phyloP scores from a whole-genome alignment of 176 grass and related monocot species.

The Eragrostis curvula region DNA sequence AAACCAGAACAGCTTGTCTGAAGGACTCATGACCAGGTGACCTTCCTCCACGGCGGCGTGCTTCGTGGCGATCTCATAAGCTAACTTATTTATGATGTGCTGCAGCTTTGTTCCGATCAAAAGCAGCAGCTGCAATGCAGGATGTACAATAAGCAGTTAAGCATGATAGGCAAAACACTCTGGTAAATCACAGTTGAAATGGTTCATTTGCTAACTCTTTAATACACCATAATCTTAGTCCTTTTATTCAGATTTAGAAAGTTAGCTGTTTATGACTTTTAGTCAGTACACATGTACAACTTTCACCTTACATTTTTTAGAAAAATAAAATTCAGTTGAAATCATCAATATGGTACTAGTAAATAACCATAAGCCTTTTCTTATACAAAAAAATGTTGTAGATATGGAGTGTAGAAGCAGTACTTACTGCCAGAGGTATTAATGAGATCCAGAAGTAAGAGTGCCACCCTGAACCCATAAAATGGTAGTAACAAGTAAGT shows the following conservation, averaged over 20 bases:
- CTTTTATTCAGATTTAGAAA: too few species aligned
- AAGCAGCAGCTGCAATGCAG: slow-evolving; percentile 59
- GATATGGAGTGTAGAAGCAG: background rate
- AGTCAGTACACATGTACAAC: too few species aligned
- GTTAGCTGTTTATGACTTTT: too few species aligned
- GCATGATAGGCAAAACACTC: too few species aligned
- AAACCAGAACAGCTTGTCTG: slow-evolving; percentile 82
- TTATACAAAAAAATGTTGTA: background rate
- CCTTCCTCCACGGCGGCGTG: slow-evolving; percentile 39
- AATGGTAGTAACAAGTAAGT: background rate
- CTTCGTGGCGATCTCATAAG: slow-evolving; percentile 66
- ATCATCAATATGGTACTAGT: too few species aligned
- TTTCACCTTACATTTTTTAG: too few species aligned
- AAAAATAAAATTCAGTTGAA: too few species aligned
- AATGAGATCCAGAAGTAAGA: slow-evolving; percentile 89
- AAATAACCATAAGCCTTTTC: too few species aligned
- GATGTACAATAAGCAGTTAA: background rate
- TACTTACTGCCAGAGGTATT: slow-evolving; percentile 66
- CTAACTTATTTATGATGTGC: slow-evolving; percentile 80
- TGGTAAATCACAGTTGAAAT: too few species aligned
- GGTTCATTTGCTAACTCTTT: too few species aligned
- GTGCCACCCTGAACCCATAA: slow-evolving; percentile 67
- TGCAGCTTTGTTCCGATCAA: slow-evolving; percentile 83
- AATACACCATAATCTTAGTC: too few species aligned
- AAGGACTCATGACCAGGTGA: slow-evolving; percentile 51